Conservation (phyloP, 2,329 filamentous ascomycete genomes). For the Pyrenophora teres region DNA sequence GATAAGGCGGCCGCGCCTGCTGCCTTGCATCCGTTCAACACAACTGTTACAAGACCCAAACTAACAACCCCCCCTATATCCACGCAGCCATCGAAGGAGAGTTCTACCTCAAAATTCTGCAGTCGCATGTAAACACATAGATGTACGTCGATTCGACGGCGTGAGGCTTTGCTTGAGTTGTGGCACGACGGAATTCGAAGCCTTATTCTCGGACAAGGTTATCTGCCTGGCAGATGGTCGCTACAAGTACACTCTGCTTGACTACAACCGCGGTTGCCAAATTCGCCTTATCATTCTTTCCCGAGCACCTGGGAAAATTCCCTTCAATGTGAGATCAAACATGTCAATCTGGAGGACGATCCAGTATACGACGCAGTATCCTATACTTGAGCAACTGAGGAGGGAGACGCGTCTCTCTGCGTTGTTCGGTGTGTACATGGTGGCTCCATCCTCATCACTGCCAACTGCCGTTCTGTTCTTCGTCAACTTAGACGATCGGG, state of each 20-base stretch:
- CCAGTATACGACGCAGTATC: conserved; percentile 20
- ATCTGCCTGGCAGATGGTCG: neutral
- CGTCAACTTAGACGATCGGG: conserved; percentile 6
- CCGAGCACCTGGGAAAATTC: neutral
- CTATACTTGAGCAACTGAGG: conserved; percentile 16
- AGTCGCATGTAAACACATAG: conserved; percentile 10
- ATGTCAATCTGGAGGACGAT: conserved; percentile 8
- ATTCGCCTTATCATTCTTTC: conserved; percentile 4
- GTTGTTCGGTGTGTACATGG: neutral
- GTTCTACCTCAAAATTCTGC: neutral
- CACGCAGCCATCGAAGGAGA: neutral
- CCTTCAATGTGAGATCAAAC: conserved; percentile 9
- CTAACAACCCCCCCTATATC: neutral
- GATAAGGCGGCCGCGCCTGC: no score
- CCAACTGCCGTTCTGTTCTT: conserved; percentile 17
- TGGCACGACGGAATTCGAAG: conserved; percentile 15
- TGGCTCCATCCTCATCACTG: conserved; percentile 11
- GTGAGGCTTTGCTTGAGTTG: conserved; percentile 20
- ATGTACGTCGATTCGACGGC: conserved; percentile 19
- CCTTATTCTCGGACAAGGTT: neutral
- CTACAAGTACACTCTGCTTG: conserved; percentile 13
- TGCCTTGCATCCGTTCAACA: neutral
- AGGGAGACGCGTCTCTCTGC: conserved; percentile 1
- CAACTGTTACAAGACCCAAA: neutral
- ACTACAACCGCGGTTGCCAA: conserved; percentile 11